Evolutionary conservation across 257 asterid genomes (phyloP).

Genomic region (Solanum tarijense): DNA sequence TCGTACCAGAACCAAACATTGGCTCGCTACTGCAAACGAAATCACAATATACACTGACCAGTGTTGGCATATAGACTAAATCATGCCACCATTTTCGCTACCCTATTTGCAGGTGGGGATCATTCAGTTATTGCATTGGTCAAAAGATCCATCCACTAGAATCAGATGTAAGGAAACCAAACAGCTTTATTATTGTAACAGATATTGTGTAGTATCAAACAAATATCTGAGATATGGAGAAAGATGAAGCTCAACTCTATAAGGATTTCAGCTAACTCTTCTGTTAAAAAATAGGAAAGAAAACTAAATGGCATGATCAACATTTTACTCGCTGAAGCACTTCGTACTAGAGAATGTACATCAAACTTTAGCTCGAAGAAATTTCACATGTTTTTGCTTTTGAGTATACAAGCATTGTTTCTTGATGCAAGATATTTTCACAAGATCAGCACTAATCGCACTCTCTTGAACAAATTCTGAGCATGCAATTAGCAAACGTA

Average conservation of each 20-base stretch:
- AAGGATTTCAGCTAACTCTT: background rate
- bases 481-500: background rate
- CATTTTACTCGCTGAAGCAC: background rate
- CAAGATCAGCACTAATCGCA: background rate
- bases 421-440: background rate
- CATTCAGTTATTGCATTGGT: background rate
- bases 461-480: background rate
- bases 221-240: background rate
- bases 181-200: background rate
- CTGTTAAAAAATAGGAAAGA: background rate
- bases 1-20: background rate
- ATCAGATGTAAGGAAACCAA: background rate
- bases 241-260: background rate
- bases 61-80: background rate
- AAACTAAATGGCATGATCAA: background rate
- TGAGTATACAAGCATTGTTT: background rate
- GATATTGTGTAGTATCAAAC: background rate
- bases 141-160: background rate
- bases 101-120: background rate
- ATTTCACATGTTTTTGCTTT: background rate
- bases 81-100: background rate
- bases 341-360: background rate
- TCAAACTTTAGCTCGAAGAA: background rate
- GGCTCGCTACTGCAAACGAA: background rate
- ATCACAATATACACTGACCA: background rate